Conservation (phyloP, 306 rosid genomes). For the Amphicarpaea edgeworthii region DNA sequence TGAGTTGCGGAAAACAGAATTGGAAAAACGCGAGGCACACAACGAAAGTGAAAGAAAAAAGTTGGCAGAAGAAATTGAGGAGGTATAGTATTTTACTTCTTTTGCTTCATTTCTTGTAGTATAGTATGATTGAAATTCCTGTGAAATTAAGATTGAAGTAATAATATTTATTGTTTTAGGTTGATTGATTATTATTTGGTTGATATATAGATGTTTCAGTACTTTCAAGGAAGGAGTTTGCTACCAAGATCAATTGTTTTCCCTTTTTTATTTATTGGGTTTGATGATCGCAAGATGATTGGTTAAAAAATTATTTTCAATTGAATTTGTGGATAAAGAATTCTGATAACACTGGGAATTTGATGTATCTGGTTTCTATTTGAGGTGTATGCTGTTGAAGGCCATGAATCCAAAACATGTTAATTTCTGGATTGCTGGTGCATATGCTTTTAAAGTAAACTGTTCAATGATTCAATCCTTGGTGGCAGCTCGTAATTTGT, state of each 20-base stretch:
- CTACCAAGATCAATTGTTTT: not conserved
- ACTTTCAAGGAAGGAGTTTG: conserved; percentile 28
- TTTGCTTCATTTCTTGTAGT: conserved; percentile 46
- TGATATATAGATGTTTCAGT: conserved; percentile 14
- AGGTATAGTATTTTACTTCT: conserved; percentile 61
- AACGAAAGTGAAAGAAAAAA: conserved; percentile 87
- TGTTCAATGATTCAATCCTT: not conserved
- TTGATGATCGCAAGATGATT: conserved; percentile 33
- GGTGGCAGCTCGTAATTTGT: not conserved
- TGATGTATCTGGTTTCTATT: conserved; percentile 21
- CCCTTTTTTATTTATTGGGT: not conserved
- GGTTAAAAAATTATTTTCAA: conserved; percentile 5
- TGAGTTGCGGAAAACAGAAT: conserved; percentile 64
- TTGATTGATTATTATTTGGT: conserved; percentile 28
- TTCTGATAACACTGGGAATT: conserved; percentile 2
- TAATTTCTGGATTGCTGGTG: conserved; percentile 24
- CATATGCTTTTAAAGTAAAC: conserved; percentile 20
- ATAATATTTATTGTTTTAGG: not conserved
- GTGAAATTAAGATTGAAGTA: conserved; percentile 24
- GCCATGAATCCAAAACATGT: conserved; percentile 24
- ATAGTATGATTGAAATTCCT: conserved; percentile 32
- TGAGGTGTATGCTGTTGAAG: conserved; percentile 17
- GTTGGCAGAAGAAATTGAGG: conserved; percentile 81
- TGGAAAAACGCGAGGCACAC: conserved; percentile 90
- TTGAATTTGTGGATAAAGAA: conserved; percentile 20